A percentile compares a stretch with the other conserved stretches of the same genome.
Conservation (phyloP, 73 alveolate genomes). For the Stentor roeselii region DNA sequence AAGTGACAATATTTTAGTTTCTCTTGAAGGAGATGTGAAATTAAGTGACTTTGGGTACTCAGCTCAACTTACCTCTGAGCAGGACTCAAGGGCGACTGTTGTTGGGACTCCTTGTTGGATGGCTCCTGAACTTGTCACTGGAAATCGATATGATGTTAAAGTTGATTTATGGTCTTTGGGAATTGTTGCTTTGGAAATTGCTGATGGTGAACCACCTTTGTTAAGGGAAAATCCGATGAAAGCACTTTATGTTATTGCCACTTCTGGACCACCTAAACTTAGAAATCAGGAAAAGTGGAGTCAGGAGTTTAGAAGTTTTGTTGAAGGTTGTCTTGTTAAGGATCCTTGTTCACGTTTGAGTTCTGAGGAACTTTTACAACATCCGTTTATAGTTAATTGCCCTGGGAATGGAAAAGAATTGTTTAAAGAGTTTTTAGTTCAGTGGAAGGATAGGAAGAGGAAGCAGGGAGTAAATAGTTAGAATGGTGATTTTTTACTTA, state of each 20-base stretch:
- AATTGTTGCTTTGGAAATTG: slow-evolving; percentile 65
- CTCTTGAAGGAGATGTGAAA: slow-evolving; percentile 48
- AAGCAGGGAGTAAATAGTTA: too few species aligned
- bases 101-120: slow-evolving; percentile 88
- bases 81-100: slow-evolving; percentile 59
- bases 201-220: slow-evolving; percentile 74
- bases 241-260: neutral
- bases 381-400: neutral
- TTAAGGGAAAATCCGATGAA: slow-evolving; percentile 31
- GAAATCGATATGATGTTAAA: slow-evolving; percentile 52
- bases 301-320: neutral
- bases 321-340: neutral
- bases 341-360: neutral
- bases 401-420: neutral
- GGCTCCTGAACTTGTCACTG: slow-evolving; percentile 87
- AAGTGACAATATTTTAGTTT: neutral
- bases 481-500: too few species aligned
- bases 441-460: neutral
- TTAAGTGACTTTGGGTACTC: slow-evolving; percentile 85
- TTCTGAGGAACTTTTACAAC: neutral
- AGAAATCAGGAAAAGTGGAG: neutral
- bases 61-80: slow-evolving; percentile 71
- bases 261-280: neutral
- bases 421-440: neutral
- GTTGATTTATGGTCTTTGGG: slow-evolving; percentile 82